Conservation (phyloP, 176 grass and related monocot genomes). For the Carex scoparia region DNA sequence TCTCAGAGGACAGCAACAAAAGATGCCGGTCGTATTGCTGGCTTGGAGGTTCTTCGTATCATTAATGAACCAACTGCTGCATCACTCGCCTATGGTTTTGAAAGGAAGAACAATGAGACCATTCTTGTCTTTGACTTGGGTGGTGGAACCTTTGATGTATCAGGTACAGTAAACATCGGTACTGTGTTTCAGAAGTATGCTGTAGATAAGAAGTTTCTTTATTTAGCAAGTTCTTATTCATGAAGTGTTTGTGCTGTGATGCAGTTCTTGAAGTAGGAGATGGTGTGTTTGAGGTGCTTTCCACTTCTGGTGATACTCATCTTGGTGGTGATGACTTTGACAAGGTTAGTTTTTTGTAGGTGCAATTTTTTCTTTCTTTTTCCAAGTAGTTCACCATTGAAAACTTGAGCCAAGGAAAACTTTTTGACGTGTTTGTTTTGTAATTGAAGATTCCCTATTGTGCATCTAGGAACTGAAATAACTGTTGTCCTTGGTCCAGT, state of each 20-base stretch:
- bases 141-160: conserved; percentile 97
- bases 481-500: background rate
- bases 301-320: conserved; percentile 55
- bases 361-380: background rate
- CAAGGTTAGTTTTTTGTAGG: conserved; percentile 33
- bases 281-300: conserved; percentile 53
- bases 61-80: conserved; percentile 99
- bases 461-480: background rate
- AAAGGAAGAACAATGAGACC: conserved; percentile 99
- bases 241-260: conserved; percentile 13
- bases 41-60: conserved; percentile 96
- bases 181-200: conserved; percentile 16
- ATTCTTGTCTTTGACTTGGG: conserved; percentile 97
- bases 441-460: background rate
- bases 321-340: conserved; percentile 60
- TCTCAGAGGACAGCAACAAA: conserved; percentile 98
- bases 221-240: background rate
- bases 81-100: conserved; percentile 95
- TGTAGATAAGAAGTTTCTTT: background rate
- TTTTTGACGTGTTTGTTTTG: background rate
- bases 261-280: conserved; percentile 58
- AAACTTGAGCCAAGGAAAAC: too few species aligned
- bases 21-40: conserved; percentile 98
- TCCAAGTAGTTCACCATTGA: background rate
- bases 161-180: conserved; percentile 42